Evolutionary conservation across 148 eudicot species (phyloP), one percentile per base, ranked within the genome.

Genomic region (Suaeda aralocaspica): DNA sequence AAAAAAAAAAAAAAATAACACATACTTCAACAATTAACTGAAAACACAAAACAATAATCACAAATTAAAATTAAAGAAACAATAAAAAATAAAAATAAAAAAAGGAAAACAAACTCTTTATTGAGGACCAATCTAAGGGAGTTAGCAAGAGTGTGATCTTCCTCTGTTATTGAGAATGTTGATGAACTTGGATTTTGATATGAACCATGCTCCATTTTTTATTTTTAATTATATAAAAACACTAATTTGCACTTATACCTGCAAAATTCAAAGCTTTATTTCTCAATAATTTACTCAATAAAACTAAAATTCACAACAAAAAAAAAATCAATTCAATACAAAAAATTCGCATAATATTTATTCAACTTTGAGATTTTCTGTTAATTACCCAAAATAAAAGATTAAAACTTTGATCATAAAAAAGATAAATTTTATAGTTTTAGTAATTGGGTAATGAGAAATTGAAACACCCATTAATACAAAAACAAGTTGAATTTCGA

Each of bases 131-230:
- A 84, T 85, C 94, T 82, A 33, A 90, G 69, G 16, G 98, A 77
- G 76, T 93, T 93, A 25, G 98, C 96, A 16, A 93, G 78, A 4
- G 98, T 90, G 49, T 93, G 98, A 80, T 93, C 96, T 72, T 93
- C 98, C 26, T 93, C 98, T 2, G 89, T 82, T 60, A 93, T 65
- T 4, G 94, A 82, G 68, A 93, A 93, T 3, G 98, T 90, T 44
- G 94, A 88, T 34, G 90, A 78, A n/a, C 89, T 70, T 51, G 80
- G 90, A 81, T 93, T 87, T 59, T 85, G 72, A 41, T 59, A 58
- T 28, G 94, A 79, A 22, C 96, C 96, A 70, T 85, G 87, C 67
- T 93, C 96, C 96, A 93, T 87, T 51, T 71, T 39, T 49, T 49
- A 14, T n/a, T n/a, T n/a, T n/a, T n/a, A n/a, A n/a, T n/a, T n/a